Evolutionary conservation across 768 basidiomycete genomes (phyloP).

Genomic region (Mycena haematopus): DNA sequence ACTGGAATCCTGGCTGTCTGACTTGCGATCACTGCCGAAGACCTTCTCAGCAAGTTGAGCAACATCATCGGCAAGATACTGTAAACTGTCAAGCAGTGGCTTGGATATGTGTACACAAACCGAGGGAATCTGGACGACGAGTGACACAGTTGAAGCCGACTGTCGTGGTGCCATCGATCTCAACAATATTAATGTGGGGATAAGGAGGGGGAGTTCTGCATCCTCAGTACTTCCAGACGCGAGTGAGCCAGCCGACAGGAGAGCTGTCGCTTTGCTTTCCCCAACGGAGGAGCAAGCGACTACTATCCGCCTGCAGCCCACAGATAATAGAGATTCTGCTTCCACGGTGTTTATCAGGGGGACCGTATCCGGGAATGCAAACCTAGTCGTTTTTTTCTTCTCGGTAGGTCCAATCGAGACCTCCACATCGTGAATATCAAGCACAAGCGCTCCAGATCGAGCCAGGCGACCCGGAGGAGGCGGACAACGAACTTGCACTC

Average conservation of each 20-base stretch:
- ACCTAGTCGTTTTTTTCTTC: conserved; percentile 36
- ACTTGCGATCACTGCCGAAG: conserved; percentile 36
- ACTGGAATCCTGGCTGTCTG: conserved; percentile 60
- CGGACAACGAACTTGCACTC: conserved; percentile 72
- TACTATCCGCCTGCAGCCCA: conserved; percentile 52
- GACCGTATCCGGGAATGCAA: conserved; percentile 32
- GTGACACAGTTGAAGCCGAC: conserved; percentile 29
- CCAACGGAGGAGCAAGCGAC: conserved; percentile 53
- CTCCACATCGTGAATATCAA: conserved; percentile 65
- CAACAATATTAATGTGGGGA: conserved; percentile 44
- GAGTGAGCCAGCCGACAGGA: conserved; percentile 61
- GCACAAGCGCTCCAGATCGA: conserved; percentile 72
- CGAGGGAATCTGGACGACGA: conserved; percentile 62
- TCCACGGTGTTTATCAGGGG: conserved; percentile 14
- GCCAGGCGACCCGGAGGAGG: conserved; percentile 52
- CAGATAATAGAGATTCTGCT: conserved; percentile 42
- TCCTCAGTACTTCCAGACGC: conserved; percentile 30
- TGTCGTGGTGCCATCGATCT: conserved; percentile 31
- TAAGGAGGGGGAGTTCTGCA: conserved; percentile 28
- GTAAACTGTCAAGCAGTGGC: conserved; percentile 71
- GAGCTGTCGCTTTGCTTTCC: conserved; percentile 46
- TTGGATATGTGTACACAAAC: conserved; percentile 70
- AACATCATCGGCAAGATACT: conserved; percentile 88
- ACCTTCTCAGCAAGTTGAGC: conserved; percentile 70
- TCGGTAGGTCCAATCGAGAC: conserved; percentile 42